These are phyloP conservation scores for Berkeleyomyces rouxiae DNA, from an alignment of 2,329 filamentous ascomycete species.

Conservation along the genomic window DNA sequence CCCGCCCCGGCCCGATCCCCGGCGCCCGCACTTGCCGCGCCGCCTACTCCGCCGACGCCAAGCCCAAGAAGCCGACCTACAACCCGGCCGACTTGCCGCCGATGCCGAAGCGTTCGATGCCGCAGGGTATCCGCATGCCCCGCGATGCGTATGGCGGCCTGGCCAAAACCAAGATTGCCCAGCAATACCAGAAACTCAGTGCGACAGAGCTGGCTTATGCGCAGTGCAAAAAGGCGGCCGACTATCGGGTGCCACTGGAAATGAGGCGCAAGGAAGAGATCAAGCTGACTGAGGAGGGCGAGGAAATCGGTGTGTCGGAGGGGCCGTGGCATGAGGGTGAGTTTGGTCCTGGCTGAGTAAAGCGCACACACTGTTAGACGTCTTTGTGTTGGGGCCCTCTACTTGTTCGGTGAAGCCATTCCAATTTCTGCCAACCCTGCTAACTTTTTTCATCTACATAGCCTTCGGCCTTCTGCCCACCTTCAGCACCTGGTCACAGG, in stretches of 20 bases:
- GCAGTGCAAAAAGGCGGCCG: constrained; percentile 53
- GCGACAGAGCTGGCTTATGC: constrained; percentile 66
- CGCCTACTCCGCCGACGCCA: background rate
- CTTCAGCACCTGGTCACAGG: constrained; percentile 90
- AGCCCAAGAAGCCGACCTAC: background rate
- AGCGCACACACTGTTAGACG: too few species aligned
- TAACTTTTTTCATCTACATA: constrained; percentile 22
- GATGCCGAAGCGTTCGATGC: constrained; percentile 10
- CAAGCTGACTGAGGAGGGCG: constrained; percentile 56
- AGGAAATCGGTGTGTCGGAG: constrained; percentile 60
- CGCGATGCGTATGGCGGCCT: constrained; percentile 9
- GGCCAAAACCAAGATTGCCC: constrained; percentile 10
- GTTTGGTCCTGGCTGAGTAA: constrained; percentile 16
- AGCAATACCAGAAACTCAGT: constrained; percentile 51
- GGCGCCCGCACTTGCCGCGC: background rate
- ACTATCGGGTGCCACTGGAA: constrained; percentile 58
- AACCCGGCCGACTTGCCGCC: constrained; percentile 3
- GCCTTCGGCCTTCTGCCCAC: constrained; percentile 67
- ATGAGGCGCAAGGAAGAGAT: constrained; percentile 49
- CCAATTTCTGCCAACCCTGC: background rate
- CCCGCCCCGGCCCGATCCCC: background rate
- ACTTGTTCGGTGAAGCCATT: background rate
- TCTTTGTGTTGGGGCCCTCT: background rate
- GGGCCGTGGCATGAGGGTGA: constrained; percentile 73
- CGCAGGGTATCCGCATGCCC: constrained; percentile 10